Evolutionary conservation across 208 protist species (phyloP), one percentile per base, ranked within the genome.

Genomic region (Strigomonas galati): DNA sequence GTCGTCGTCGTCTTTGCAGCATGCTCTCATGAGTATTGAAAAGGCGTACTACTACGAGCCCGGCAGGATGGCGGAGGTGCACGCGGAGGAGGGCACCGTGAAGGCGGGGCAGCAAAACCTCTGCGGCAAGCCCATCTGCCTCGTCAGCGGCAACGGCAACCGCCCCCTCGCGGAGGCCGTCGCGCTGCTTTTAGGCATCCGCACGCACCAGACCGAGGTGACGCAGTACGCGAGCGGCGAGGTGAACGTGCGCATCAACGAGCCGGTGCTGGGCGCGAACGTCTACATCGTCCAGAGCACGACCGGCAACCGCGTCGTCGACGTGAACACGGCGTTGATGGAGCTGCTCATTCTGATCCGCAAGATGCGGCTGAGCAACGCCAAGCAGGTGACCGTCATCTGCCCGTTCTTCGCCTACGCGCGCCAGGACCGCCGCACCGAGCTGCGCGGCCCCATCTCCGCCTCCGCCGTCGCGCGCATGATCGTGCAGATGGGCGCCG

Each of bases 241-340:
- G 76, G 91, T 97, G 65, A 83, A 84, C 65, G 85, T 97, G 43
- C 86, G 96, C 52, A 96, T 98, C 65, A 81, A 89, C 48, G 96
- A 98, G 52, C 94, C 82, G 64, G 93, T 98, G 37, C 85, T 98
- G 57, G 97, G 96, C 27, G 82, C 78, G 24, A 96, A 99, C 79
- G 90, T 98, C 35, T 99, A 94, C 78, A 98, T 99, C 55, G 97
- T 99, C 61, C 95, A 99, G 73, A 89, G 91, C 62, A 98, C 94
- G 3, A 97, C 86, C 23, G 86, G 90, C 51, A 98, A 97, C 64
- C 79, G 85, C 49, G 63, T 93, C 15, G 75, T 93, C 12, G 85
- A 97, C 65, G 85, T 98, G 40, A 99, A 99, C 77, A 95, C 95
- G 35, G 81, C 92, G 23, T 75, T 99, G n/a, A 98, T 98, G 94